Evolutionary conservation across 768 basidiomycete genomes (phyloP).

Genomic region (Coprinopsis marcescibilis): DNA sequence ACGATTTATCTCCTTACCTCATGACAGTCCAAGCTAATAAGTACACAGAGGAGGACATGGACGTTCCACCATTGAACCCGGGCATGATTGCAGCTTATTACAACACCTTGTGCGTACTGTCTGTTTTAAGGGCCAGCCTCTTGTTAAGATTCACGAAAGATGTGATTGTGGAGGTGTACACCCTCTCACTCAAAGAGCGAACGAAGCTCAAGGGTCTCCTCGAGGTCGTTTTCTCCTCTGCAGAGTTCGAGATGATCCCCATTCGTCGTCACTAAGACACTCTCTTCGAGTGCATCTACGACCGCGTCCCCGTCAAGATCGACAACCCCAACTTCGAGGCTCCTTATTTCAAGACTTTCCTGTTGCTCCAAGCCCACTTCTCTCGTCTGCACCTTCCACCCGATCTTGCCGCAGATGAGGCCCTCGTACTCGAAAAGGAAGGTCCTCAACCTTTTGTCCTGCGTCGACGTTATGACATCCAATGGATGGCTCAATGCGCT

Average conservation of each 20-base stretch:
- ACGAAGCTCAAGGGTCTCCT: constrained; percentile 96
- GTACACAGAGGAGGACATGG: constrained; percentile 90
- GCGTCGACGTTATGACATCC: constrained; percentile 97
- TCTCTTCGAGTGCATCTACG: constrained; percentile 84
- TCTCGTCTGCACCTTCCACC: constrained; percentile 87
- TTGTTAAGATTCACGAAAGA: constrained; percentile 38
- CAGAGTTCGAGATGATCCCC: constrained; percentile 92
- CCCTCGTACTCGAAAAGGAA: constrained; percentile 83
- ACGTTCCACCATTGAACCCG: constrained; percentile 83
- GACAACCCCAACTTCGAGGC: constrained; percentile 79
- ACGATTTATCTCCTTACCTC: constrained; percentile 13
- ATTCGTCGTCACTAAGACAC: constrained; percentile 91
- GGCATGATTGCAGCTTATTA: constrained; percentile 99
- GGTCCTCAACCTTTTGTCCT: constrained; percentile 85
- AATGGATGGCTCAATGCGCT: constrained; percentile 93
- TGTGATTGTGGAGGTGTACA: constrained; percentile 96
- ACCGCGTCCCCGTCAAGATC: constrained; percentile 94
- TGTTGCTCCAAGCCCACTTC: constrained; percentile 95
- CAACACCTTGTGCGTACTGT: constrained; percentile 71
- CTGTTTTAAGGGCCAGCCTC: background rate
- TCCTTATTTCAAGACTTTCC: constrained; percentile 97
- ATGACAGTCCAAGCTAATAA: too few relatives aligned
- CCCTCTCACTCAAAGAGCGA: constrained; percentile 87
- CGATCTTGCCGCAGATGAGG: constrained; percentile 90
- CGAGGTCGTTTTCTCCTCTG: constrained; percentile 95